Evolutionary conservation across 495 filamentous ascomycete genomes (phyloP).

Genomic region (Penicillium parvum): DNA sequence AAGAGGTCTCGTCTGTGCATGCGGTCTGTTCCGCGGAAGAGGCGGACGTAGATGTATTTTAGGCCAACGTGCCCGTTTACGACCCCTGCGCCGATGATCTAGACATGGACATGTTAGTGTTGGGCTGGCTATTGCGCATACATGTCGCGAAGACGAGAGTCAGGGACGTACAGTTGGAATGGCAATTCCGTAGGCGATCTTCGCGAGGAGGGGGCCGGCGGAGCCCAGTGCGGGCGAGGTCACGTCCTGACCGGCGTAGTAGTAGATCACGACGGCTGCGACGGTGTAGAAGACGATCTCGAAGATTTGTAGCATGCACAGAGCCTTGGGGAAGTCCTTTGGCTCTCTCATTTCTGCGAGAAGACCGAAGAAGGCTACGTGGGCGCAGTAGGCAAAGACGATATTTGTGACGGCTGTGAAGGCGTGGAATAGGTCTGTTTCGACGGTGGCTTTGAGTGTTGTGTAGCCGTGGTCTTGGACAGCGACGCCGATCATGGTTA

Average conservation of each 20-base stretch:
- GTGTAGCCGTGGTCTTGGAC: slow-evolving; percentile 27
- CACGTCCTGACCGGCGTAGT: slow-evolving; percentile 61
- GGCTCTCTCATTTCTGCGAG: slow-evolving; percentile 71
- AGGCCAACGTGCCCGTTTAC: slow-evolving; percentile 58
- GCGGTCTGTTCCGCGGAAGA: slow-evolving; percentile 52
- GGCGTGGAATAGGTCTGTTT: slow-evolving; percentile 25
- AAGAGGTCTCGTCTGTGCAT: slow-evolving; percentile 54
- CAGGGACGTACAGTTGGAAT: slow-evolving; percentile 58
- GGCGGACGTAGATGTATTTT: slow-evolving; percentile 62
- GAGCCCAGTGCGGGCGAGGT: slow-evolving; percentile 67
- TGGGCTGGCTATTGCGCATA: too few relatives aligned
- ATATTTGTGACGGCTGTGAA: slow-evolving; percentile 35
- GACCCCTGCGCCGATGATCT: slow-evolving; percentile 34
- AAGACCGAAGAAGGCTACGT: slow-evolving; percentile 69
- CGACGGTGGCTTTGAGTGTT: slow-evolving; percentile 16
- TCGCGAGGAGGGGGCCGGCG: slow-evolving; percentile 55
- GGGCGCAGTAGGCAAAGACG: slow-evolving; percentile 38
- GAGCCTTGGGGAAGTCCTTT: slow-evolving; percentile 57
- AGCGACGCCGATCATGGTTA: slow-evolving; percentile 66
- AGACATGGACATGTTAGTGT: slow-evolving; percentile 12
- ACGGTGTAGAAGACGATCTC: slow-evolving; percentile 60
- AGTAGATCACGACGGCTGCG: slow-evolving; percentile 53
- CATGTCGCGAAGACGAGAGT: too few relatives aligned
- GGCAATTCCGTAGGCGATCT: slow-evolving; percentile 70
- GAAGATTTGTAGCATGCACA: slow-evolving; percentile 55